Percentiles rank a stretch among this genome's conserved stretches.
These are phyloP conservation scores for Lactarius hatsudake DNA, from an alignment of 768 basidiomycete species.

Conservation along the genomic window DNA sequence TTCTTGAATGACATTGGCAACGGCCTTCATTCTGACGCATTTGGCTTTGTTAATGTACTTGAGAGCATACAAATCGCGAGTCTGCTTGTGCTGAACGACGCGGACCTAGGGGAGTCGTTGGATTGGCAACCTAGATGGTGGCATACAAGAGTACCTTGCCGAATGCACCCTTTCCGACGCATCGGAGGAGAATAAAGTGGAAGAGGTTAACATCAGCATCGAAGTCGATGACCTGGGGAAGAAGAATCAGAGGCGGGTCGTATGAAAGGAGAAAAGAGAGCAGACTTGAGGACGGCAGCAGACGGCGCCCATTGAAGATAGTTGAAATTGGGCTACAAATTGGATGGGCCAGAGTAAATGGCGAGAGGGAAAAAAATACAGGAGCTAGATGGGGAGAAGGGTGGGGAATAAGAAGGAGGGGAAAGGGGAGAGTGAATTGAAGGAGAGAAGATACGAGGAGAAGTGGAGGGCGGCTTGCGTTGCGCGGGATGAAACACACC, in stretches of 20 bases:
- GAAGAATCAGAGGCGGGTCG: background rate
- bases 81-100: slow-evolving; percentile 98
- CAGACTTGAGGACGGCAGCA: slow-evolving; percentile 81
- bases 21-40: slow-evolving; percentile 98
- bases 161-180: slow-evolving; percentile 98
- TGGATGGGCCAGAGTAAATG: slow-evolving; percentile 9
- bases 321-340: slow-evolving; percentile 10
- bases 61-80: slow-evolving; percentile 93
- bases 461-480: background rate
- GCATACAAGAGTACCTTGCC: slow-evolving; percentile 68
- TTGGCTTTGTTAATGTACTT: slow-evolving; percentile 99
- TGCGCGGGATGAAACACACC: background rate
- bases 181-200: slow-evolving; percentile 91
- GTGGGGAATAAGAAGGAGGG: slow-evolving; percentile 19
- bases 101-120: slow-evolving; percentile 64
- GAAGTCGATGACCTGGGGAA: slow-evolving; percentile 82
- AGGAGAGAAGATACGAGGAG: background rate
- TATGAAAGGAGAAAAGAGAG: slow-evolving; percentile 11
- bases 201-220: slow-evolving; percentile 95
- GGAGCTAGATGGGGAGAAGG: slow-evolving; percentile 18
- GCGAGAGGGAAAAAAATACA: slow-evolving; percentile 19
- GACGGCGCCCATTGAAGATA: slow-evolving; percentile 67
- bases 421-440: background rate
- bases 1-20: slow-evolving; percentile 96
- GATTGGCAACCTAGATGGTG: slow-evolving; percentile 10